Percentiles rank a stretch among this genome's conserved stretches.
These are phyloP conservation scores for Candida tropicalis DNA, from an alignment of 1,139 yeast species.

Conservation along the genomic window DNA sequence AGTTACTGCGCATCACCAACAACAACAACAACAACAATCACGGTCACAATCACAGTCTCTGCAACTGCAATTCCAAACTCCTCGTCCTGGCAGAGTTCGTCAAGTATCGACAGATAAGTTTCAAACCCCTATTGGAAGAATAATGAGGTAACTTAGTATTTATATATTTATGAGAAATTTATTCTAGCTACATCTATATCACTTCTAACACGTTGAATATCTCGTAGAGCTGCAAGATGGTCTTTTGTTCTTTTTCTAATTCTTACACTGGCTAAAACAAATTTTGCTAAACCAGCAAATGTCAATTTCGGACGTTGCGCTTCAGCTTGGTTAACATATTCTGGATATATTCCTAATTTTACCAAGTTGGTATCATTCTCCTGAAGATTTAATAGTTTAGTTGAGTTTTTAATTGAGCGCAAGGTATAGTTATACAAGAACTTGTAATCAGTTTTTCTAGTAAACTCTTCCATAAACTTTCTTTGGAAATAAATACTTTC, in stretches of 20 bases:
- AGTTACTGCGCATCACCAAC: conserved; percentile 15
- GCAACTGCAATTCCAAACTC: conserved; percentile 35
- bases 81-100: conserved; percentile 40
- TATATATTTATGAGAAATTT: conserved; percentile 4
- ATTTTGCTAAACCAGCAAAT: conserved; percentile 44
- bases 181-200: conserved; percentile 10
- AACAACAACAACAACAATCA: neutral
- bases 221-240: conserved; percentile 1
- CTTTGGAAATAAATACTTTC: conserved; percentile 42
- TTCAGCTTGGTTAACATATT: conserved; percentile 18
- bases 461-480: conserved; percentile 37
- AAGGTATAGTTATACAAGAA: conserved; percentile 54
- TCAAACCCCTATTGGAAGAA: conserved; percentile 47
- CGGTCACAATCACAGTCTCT: conserved; percentile 9
- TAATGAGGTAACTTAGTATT: conserved; percentile 26
- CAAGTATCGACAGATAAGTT: conserved; percentile 44
- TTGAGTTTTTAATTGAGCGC: conserved; percentile 48
- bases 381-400: conserved; percentile 29
- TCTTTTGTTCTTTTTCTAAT: conserved; percentile 43
- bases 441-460: conserved; percentile 50
- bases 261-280: conserved; percentile 60
- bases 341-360: conserved; percentile 55
- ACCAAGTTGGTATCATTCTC: conserved; percentile 48
- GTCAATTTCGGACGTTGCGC: conserved; percentile 24
- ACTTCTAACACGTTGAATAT: conserved; percentile 3